These are phyloP conservation scores for Kodamaea lidongshanica DNA, from an alignment of 805 yeast genomes.

Conservation along the genomic window DNA sequence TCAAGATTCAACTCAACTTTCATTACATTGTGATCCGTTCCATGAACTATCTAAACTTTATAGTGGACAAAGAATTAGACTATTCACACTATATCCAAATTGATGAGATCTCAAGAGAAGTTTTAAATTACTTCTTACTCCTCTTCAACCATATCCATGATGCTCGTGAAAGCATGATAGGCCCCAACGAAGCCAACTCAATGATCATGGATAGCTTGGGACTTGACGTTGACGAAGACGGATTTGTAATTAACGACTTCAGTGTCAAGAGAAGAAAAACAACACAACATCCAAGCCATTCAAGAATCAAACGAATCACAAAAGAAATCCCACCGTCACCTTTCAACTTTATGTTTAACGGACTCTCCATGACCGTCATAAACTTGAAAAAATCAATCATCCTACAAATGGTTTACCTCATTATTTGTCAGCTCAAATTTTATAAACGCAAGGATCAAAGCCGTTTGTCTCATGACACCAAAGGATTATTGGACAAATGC, in stretches of 20 bases:
- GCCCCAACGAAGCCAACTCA: conserved; percentile 8
- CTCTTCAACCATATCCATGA: conserved; percentile 26
- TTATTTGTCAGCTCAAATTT: conserved; percentile 35
- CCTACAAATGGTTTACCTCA: conserved; percentile 37
- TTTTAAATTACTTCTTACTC: conserved; percentile 31
- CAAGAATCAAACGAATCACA: conserved; percentile 12
- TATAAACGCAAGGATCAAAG: conserved; percentile 21
- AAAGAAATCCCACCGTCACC: conserved; percentile 34
- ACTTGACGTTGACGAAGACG: conserved; percentile 39
- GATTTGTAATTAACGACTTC: conserved; percentile 40
- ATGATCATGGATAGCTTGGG: conserved; percentile 33
- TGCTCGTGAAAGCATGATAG: conserved; percentile 7
- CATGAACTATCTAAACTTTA: conserved; percentile 37
- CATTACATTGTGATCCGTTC: conserved; percentile 39
- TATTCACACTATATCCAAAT: conserved; percentile 29
- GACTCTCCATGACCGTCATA: conserved; percentile 37
- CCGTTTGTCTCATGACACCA: conserved; percentile 13
- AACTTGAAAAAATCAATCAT: conserved; percentile 38
- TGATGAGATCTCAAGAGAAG: conserved; percentile 33
- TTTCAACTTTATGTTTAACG: conserved; percentile 37
- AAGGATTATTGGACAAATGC: conserved; percentile 18
- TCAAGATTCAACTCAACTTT: conserved; percentile 39
- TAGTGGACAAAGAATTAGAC: conserved; percentile 38
- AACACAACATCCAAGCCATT: conserved; percentile 5
- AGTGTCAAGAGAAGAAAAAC: conserved; percentile 31